These are phyloP conservation scores for Sordariomycetes sp. DNA, from an alignment of 2,329 filamentous ascomycete genomes.

Conservation along the genomic window DNA sequence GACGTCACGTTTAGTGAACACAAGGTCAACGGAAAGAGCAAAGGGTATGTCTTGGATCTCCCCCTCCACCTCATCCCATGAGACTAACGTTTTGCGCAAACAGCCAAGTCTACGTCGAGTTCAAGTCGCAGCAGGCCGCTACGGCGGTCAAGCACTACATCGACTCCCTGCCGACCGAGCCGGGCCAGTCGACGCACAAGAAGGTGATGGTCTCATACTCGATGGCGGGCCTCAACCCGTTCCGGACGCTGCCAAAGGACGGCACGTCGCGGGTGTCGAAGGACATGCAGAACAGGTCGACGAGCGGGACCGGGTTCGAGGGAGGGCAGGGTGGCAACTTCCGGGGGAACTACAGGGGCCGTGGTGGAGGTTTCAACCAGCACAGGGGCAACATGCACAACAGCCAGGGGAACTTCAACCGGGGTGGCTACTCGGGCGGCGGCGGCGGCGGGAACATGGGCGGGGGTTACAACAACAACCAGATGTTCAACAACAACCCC, in stretches of 20 bases:
- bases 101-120: conserved; percentile 74
- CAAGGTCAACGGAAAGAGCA: conserved; percentile 98
- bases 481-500: conserved; percentile 34
- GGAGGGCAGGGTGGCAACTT: conserved; percentile 39
- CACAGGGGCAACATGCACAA: conserved; percentile 39
- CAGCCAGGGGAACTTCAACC: conserved; percentile 28
- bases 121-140: conserved; percentile 71
- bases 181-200: conserved; percentile 40
- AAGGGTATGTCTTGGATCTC: conserved; percentile 56
- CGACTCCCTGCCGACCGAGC: conserved; percentile 40
- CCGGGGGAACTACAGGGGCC: conserved; percentile 40
- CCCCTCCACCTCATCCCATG: not conserved
- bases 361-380: conserved; percentile 32
- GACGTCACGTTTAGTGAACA: conserved; percentile 97
- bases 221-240: conserved; percentile 70
- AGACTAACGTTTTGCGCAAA: not conserved
- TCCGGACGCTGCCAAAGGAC: conserved; percentile 85
- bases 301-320: conserved; percentile 38
- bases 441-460: conserved; percentile 18
- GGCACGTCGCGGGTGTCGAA: conserved; percentile 39
- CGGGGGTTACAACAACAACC: conserved; percentile 32
- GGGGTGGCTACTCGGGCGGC: conserved; percentile 19
- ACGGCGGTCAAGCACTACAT: conserved; percentile 77
- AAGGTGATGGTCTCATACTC: conserved; percentile 68
- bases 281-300: conserved; percentile 52